Evolutionary conservation across 2,329 filamentous ascomycete genomes (phyloP).

Genomic region (Penicillium sp.): DNA sequence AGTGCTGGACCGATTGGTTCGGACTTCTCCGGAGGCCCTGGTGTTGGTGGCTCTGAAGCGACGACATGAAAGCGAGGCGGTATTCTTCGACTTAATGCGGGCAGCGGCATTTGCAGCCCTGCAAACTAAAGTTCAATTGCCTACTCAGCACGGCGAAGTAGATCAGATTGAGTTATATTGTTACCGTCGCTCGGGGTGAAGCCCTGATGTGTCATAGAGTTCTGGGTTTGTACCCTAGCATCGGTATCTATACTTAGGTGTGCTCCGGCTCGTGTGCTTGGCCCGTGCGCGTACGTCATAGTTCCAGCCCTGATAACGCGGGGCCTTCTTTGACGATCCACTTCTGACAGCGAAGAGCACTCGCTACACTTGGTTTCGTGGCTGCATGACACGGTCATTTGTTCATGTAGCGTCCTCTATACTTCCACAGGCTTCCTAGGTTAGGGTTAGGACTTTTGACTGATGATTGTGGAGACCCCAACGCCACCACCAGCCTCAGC

Average conservation of each 20-base stretch:
- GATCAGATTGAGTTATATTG: conserved; percentile 41
- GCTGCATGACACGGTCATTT: background rate
- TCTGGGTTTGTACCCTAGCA: background rate
- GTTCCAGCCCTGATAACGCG: background rate
- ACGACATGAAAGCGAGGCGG: conserved; percentile 62
- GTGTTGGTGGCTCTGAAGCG: conserved; percentile 65
- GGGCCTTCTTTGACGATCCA: background rate
- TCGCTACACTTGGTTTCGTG: background rate
- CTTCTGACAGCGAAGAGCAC: background rate
- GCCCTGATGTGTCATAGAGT: background rate
- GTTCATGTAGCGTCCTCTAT: background rate
- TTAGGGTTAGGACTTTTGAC: background rate
- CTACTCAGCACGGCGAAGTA: conserved; percentile 34
- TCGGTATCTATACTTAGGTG: background rate
- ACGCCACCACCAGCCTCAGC: background rate
- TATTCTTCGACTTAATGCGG: conserved; percentile 64
- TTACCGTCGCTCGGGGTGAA: conserved; percentile 23
- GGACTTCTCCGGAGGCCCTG: conserved; percentile 49
- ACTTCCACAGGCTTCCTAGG: background rate
- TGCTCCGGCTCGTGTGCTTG: background rate
- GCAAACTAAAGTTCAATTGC: conserved; percentile 36
- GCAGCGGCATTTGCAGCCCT: conserved; percentile 34
- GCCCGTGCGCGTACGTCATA: background rate
- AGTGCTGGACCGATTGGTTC: conserved; percentile 52
- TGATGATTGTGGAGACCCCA: background rate